Conservation (phyloP, 2,329 filamentous ascomycete genomes). For the Eurotiales sp. region DNA sequence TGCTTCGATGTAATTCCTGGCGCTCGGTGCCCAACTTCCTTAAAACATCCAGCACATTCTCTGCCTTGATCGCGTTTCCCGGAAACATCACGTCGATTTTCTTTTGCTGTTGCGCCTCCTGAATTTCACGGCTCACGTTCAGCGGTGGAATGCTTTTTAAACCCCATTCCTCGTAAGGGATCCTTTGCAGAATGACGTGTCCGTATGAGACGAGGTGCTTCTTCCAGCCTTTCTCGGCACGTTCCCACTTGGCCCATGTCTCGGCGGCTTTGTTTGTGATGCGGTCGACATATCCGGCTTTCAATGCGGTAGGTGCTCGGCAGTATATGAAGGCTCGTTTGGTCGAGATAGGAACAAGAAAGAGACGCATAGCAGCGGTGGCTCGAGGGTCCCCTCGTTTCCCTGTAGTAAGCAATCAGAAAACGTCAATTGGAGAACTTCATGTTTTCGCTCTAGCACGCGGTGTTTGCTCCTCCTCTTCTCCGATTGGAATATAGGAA, state of each 20-base stretch:
- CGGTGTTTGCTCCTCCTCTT: too few species aligned
- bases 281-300: constrained; percentile 59
- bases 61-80: constrained; percentile 60
- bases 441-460: too few species aligned
- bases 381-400: not conserved
- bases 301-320: constrained; percentile 54
- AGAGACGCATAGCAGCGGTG: constrained; percentile 71
- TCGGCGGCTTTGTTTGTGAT: constrained; percentile 66
- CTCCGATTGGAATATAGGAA: too few species aligned
- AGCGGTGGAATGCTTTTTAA: constrained; percentile 89
- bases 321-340: constrained; percentile 89
- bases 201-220: constrained; percentile 80
- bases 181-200: constrained; percentile 77
- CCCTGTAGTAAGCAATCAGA: constrained; percentile 15
- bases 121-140: constrained; percentile 61
- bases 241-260: constrained; percentile 85
- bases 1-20: constrained; percentile 70
- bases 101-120: constrained; percentile 62
- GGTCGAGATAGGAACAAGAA: constrained; percentile 88
- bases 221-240: constrained; percentile 81
- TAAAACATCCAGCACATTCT: constrained; percentile 63
- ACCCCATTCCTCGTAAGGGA: constrained; percentile 97
- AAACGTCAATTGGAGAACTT: constrained; percentile 9
- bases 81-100: constrained; percentile 70
- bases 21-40: constrained; percentile 72